Conservation (phyloP, 2,329 filamentous ascomycete genomes). For the Ophiostoma perfectum region DNA sequence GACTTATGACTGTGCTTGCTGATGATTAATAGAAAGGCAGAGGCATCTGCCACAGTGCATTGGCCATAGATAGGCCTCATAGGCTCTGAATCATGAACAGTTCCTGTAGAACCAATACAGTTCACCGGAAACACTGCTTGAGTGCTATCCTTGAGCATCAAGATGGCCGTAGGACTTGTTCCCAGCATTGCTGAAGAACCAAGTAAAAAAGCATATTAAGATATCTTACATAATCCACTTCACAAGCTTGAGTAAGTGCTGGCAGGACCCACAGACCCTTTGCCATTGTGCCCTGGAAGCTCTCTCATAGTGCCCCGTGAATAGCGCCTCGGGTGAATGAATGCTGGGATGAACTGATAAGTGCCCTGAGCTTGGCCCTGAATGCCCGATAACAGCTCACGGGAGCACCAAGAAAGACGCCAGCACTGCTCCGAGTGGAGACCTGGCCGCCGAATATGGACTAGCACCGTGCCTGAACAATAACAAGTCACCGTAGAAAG, state of each 20-base stretch:
- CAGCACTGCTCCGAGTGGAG: background rate
- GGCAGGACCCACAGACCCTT: background rate
- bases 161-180: background rate
- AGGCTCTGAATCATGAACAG: background rate
- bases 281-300: constrained; percentile 1
- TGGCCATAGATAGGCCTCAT: background rate
- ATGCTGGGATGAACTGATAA: background rate
- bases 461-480: background rate
- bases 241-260: background rate
- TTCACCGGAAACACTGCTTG: too few relatives aligned
- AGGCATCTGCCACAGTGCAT: background rate
- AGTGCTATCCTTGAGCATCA: too few relatives aligned
- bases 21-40: background rate
- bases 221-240: constrained; percentile 1
- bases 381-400: constrained; percentile 5
- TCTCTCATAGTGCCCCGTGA: background rate
- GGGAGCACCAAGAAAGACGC: background rate
- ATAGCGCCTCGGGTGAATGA: background rate
- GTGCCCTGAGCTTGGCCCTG: constrained; percentile 11
- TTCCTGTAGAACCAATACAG: too few relatives aligned
- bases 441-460: background rate
- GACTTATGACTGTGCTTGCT: too few relatives aligned
- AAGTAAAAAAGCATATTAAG: too few relatives aligned
- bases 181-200: background rate
- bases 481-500: constrained; percentile 6